These are phyloP conservation scores for Ceratobasidium sp. DNA, from an alignment of 1,284 basidiomycete species.

Conservation along the genomic window DNA sequence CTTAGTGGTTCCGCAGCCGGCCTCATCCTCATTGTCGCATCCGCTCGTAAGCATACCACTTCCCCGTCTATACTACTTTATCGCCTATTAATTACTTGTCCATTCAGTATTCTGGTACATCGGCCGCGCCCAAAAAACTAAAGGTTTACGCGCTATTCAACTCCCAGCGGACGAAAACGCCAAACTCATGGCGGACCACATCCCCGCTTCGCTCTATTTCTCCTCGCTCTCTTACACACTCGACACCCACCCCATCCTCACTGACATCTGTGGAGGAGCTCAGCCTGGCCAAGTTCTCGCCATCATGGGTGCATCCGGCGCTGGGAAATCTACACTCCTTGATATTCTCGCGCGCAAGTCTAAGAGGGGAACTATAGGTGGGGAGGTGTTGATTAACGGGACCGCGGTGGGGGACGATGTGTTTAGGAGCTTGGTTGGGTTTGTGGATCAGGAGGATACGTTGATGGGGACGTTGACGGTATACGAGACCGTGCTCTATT, in stretches of 20 bases:
- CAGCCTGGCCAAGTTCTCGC: conserved; percentile 92
- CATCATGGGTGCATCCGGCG: conserved; percentile 96
- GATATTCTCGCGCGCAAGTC: conserved; percentile 93
- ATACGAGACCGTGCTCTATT: conserved; percentile 96
- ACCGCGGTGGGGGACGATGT: conserved; percentile 78
- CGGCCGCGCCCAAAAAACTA: conserved; percentile 73
- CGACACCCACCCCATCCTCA: conserved; percentile 77
- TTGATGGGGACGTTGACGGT: conserved; percentile 97
- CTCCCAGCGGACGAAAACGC: conserved; percentile 85
- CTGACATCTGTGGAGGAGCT: conserved; percentile 83
- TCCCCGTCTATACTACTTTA: neutral
- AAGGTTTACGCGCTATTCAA: conserved; percentile 80
- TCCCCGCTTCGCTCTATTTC: conserved; percentile 93
- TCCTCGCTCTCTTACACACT: conserved; percentile 86
- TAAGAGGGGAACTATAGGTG: conserved; percentile 84
- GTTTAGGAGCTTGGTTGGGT: conserved; percentile 90
- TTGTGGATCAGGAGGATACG: conserved; percentile 98
- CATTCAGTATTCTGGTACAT: conserved; percentile 86
- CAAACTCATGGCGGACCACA: conserved; percentile 92
- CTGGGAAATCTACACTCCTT: conserved; percentile 96
- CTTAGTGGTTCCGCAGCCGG: conserved; percentile 85
- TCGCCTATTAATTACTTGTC: conserved; percentile 3
- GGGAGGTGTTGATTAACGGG: conserved; percentile 89
- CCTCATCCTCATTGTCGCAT: conserved; percentile 66
- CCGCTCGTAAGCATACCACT: conserved; percentile 61